Conservation (phyloP, 306 rosid species). For the Ceratonia siliqua region DNA sequence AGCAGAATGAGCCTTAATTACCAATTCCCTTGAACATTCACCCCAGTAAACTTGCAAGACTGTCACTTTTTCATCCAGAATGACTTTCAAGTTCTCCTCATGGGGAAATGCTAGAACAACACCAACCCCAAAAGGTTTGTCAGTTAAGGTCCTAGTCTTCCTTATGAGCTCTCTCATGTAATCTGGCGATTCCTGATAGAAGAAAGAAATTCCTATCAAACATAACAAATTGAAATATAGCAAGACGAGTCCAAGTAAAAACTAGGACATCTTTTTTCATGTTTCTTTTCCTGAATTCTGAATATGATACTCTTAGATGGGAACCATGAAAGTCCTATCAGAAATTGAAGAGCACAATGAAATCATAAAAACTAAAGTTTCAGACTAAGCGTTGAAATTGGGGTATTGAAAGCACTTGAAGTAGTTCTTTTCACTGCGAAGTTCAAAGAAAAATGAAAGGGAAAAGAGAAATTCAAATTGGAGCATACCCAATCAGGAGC, state of each 20-base stretch:
- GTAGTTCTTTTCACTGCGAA: neutral
- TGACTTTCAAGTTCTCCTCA: constrained; percentile 66
- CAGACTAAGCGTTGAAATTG: neutral
- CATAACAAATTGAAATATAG: neutral
- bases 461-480: neutral
- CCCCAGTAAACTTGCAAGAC: constrained; percentile 86
- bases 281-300: neutral
- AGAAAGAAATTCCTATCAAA: constrained; percentile 11
- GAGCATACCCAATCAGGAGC: constrained; percentile 65
- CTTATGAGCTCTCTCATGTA: constrained; percentile 64
- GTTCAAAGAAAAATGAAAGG: neutral
- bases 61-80: constrained; percentile 77
- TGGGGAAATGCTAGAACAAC: constrained; percentile 79
- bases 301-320: neutral
- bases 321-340: neutral
- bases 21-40: constrained; percentile 66
- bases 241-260: neutral
- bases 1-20: constrained; percentile 60
- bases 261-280: neutral
- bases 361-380: neutral
- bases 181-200: constrained; percentile 66
- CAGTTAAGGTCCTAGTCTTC: constrained; percentile 65
- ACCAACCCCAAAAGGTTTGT: constrained; percentile 83
- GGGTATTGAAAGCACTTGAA: neutral
- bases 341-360: neutral